phyloP scores from a whole-genome alignment of 2,329 filamentous ascomycete genomes.

The Diaporthe sp. region DNA sequence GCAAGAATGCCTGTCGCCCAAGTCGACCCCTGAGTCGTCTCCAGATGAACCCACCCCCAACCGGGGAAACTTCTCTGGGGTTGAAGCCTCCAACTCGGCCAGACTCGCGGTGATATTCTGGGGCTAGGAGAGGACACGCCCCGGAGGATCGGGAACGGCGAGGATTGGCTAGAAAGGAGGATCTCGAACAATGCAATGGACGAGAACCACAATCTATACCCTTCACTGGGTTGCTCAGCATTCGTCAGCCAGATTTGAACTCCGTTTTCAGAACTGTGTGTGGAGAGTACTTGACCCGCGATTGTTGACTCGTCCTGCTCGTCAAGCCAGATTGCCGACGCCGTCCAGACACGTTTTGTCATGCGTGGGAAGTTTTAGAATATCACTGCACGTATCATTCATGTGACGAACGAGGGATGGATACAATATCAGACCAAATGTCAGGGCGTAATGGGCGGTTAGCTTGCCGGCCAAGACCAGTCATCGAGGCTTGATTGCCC shows the following conservation, averaged over 20 bases:
- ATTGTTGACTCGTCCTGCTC: not conserved
- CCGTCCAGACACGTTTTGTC: not conserved
- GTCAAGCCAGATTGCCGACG: not conserved
- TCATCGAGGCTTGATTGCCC: not conserved
- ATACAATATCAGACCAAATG: no score
- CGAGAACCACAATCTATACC: not conserved
- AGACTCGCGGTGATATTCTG: slow-evolving; percentile 35
- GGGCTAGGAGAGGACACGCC: not conserved
- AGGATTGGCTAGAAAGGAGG: not conserved
- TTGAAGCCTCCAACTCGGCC: slow-evolving; percentile 26
- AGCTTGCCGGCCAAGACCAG: not conserved
- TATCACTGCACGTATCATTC: not conserved
- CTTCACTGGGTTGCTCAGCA: not conserved
- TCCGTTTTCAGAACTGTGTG: not conserved
- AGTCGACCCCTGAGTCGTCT: not conserved
- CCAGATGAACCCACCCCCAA: not conserved
- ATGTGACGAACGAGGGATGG: no score
- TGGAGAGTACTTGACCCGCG: not conserved
- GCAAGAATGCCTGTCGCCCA: not conserved
- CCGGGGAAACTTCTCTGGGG: not conserved
- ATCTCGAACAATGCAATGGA: not conserved
- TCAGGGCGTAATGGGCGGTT: not conserved
- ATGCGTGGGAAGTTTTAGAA: not conserved
- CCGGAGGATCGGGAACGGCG: slow-evolving; percentile 8
- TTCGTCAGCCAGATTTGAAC: not conserved